Percentiles rank a stretch among this genome's conserved stretches.
phyloP scores from a whole-genome alignment of 2,329 filamentous ascomycete species.

The Alternaria panax region DNA sequence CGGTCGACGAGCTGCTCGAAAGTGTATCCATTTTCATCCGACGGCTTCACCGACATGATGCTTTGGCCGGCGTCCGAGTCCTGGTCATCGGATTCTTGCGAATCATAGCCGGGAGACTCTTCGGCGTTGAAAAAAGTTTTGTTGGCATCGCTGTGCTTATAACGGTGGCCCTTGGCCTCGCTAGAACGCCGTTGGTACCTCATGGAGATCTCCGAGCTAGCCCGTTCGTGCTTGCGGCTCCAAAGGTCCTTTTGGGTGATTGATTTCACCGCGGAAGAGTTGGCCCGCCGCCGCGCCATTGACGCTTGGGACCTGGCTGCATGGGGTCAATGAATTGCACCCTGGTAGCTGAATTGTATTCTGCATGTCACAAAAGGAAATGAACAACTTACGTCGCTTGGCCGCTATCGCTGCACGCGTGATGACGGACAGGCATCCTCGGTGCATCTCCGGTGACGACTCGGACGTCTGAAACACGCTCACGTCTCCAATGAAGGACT shows the following conservation, averaged over 20 bases:
- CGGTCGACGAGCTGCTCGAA: constrained; percentile 74
- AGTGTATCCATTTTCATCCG: constrained; percentile 67
- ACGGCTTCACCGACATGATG: constrained; percentile 46
- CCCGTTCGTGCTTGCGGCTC: constrained; percentile 54
- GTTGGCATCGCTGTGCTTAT: constrained; percentile 54
- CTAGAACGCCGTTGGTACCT: constrained; percentile 40
- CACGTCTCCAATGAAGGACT: constrained; percentile 67
- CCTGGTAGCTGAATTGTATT: neutral
- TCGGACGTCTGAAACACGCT: constrained; percentile 77
- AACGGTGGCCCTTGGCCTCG: constrained; percentile 44
- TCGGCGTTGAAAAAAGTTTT: constrained; percentile 71
- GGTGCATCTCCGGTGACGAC: constrained; percentile 73
- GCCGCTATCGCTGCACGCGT: constrained; percentile 73
- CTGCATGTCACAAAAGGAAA: constrained; percentile 13
- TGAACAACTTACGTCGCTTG: constrained; percentile 68
- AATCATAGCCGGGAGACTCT: constrained; percentile 73
- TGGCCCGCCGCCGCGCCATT: constrained; percentile 53
- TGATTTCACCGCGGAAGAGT: constrained; percentile 54
- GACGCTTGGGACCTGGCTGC: constrained; percentile 46
- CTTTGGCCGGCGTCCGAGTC: constrained; percentile 66
- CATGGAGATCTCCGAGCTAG: constrained; percentile 56
- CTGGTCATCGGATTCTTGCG: constrained; percentile 71
- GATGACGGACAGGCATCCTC: constrained; percentile 77
- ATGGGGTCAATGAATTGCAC: constrained; percentile 25
- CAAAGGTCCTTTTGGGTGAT: constrained; percentile 51